Conservation (phyloP, 2,329 filamentous ascomycete genomes). For the Parastagonospora nodorum region DNA sequence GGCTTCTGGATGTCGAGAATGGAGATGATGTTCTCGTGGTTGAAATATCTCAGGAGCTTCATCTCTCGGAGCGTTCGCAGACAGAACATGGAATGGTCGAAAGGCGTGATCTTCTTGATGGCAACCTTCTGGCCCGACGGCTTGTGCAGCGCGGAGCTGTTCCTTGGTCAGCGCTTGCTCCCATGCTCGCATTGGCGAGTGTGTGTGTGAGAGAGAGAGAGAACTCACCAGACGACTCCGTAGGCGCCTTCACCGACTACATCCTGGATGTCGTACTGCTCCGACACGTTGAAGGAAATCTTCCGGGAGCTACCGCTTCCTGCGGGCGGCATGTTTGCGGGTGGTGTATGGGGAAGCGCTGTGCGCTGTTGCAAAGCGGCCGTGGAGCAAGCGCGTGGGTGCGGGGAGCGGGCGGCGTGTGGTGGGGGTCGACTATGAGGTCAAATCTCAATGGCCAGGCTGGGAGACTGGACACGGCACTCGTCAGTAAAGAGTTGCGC, state of each 20-base stretch:
- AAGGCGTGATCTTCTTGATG: constrained; percentile 99
- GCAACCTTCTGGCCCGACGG: constrained; percentile 97
- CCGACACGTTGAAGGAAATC: constrained; percentile 99
- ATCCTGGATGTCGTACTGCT: constrained; percentile 99
- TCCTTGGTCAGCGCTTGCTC: constrained; percentile 20
- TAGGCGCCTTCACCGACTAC: constrained; percentile 98
- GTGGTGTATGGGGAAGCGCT: constrained; percentile 20
- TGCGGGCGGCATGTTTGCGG: constrained; percentile 44
- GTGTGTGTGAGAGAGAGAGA: no score
- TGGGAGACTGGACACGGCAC: background rate
- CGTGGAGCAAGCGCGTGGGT: constrained; percentile 11
- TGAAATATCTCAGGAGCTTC: constrained; percentile 98
- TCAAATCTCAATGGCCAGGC: background rate
- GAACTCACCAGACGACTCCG: constrained; percentile 90
- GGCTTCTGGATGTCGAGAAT: constrained; percentile 99
- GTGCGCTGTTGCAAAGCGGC: constrained; percentile 18
- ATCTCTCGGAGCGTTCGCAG: constrained; percentile 95
- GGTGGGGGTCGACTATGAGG: no score
- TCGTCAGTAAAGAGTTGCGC: constrained; percentile 24
- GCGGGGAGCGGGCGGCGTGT: background rate
- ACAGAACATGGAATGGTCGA: constrained; percentile 99
- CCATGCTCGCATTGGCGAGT: background rate
- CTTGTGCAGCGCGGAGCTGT: constrained; percentile 94
- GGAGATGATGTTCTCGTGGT: constrained; percentile 99
- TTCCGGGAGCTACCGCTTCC: constrained; percentile 69